phyloP scores from a whole-genome alignment of 2,329 filamentous ascomycete species.

The Claviceps spartinae region DNA sequence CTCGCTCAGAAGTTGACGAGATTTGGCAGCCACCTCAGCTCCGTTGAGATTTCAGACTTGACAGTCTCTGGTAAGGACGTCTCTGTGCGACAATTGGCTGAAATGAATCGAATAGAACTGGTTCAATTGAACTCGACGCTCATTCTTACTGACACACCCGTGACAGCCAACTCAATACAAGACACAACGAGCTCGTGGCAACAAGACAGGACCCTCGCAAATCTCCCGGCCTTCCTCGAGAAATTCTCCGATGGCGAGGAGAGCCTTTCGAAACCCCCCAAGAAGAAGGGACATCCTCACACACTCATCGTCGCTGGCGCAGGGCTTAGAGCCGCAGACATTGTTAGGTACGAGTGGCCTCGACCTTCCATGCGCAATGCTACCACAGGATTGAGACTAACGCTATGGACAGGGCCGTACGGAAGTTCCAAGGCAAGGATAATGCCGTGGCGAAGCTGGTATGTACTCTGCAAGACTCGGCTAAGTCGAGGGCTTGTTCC shows the following conservation, averaged over 20 bases:
- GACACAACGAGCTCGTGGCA: constrained; percentile 71
- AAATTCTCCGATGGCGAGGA: constrained; percentile 43
- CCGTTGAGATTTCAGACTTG: constrained; percentile 72
- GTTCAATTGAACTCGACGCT: background rate
- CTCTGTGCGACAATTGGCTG: background rate
- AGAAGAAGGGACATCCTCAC: constrained; percentile 62
- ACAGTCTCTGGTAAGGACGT: constrained; percentile 54
- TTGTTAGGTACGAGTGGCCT: constrained; percentile 47
- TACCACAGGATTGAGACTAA: background rate
- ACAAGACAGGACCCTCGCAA: constrained; percentile 51
- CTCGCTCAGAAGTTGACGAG: constrained; percentile 64
- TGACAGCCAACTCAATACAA: constrained; percentile 55
- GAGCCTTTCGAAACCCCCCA: constrained; percentile 49
- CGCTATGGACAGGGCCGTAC: constrained; percentile 43
- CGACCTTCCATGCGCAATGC: background rate
- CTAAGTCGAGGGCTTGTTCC: too few species aligned
- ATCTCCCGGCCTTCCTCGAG: constrained; percentile 70
- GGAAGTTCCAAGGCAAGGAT: constrained; percentile 68
- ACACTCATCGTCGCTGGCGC: constrained; percentile 80
- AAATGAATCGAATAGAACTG: too few species aligned
- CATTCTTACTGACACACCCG: constrained; percentile 2
- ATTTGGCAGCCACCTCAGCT: constrained; percentile 68
- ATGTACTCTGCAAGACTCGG: constrained; percentile 9
- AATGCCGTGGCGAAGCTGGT: constrained; percentile 70
- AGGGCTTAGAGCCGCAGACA: constrained; percentile 72